Evolutionary conservation across 495 filamentous ascomycete species (phyloP), one percentile per base, ranked within the genome.

Genomic region (Tuber brumale): DNA sequence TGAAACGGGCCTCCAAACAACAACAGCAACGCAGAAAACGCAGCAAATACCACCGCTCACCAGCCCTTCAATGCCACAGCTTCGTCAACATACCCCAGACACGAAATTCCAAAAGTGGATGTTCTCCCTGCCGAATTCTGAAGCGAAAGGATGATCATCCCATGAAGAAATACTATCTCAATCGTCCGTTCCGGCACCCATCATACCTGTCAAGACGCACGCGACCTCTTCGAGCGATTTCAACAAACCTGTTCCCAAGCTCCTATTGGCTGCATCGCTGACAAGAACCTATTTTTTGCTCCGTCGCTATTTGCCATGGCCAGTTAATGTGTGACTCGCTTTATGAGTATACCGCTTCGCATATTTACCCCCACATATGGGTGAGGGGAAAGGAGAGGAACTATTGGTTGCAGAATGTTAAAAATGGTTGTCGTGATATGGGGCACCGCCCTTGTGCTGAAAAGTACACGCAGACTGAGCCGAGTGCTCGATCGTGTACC

Each of bases 1-100:
- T 80, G 78, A 80, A 80, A 80, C 78, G 70, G 78, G 73, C 73
- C 76, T 80, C 73, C 71, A 73, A 80, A 80, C 78, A 79, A 51
- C 70, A 77, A 51, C 74, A 69, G 48, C 70, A 77, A 51, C 45
- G 51, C 70, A 44, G 71, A 71, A 77, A 82, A 76, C 70, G 72
- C 76, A 81, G 57, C 73, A 77, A 80, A 80, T 57, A 72, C 71
- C 74, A 74, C 66, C 31, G 31, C 71, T 66, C 79, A 72, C 74
- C 71, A 70, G 37, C 79, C 39, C 23, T 45, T 35, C 39, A 72
- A 27, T 72, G 14, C 44, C 69, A 66, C 51, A 81, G 72, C 75
- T 46, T 73, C 66, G 66, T 77, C 72, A 72, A 72, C 69, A 70
- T 76, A 48, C 44, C 70, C 70, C 35, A 21, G 35, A 44, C 70